phyloP scores from a whole-genome alignment of 768 basidiomycete species.

The Pholiota conissans region DNA sequence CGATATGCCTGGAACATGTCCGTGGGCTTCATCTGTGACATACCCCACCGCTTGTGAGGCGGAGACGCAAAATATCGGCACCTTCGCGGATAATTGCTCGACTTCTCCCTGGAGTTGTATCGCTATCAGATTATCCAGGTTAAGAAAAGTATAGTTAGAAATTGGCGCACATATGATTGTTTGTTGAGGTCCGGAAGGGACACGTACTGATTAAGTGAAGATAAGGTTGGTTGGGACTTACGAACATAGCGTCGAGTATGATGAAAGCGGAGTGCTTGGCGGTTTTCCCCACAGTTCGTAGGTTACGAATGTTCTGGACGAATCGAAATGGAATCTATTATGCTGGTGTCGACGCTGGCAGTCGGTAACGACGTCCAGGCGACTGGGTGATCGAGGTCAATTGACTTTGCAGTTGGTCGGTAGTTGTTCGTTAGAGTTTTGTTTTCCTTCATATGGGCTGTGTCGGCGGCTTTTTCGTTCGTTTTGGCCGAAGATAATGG shows the following conservation, averaged over 20 bases:
- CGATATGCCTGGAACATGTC: not conserved
- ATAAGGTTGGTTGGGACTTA: not conserved
- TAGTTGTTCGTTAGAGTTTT: not conserved
- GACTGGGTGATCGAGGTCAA: not conserved
- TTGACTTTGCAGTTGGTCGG: not conserved
- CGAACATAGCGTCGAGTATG: not conserved
- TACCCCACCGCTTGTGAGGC: not conserved
- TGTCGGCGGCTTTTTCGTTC: not conserved
- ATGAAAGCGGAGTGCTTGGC: not conserved
- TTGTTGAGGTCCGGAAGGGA: not conserved
- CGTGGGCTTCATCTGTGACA: not conserved
- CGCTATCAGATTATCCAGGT: not conserved
- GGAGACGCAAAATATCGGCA: not conserved
- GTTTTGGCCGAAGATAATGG: not conserved
- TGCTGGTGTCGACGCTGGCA: not conserved
- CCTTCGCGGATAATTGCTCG: not conserved
- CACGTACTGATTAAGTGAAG: not conserved
- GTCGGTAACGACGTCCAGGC: not conserved
- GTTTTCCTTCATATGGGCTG: not conserved
- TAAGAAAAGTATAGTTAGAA: not conserved
- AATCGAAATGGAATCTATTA: not conserved
- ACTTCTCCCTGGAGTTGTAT: not conserved
- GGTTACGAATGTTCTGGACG: not conserved
- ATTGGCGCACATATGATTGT: not conserved
- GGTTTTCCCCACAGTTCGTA: not conserved